Conservation (phyloP, 2,329 filamentous ascomycete genomes). For the Pseudogymnoascus sp. region DNA sequence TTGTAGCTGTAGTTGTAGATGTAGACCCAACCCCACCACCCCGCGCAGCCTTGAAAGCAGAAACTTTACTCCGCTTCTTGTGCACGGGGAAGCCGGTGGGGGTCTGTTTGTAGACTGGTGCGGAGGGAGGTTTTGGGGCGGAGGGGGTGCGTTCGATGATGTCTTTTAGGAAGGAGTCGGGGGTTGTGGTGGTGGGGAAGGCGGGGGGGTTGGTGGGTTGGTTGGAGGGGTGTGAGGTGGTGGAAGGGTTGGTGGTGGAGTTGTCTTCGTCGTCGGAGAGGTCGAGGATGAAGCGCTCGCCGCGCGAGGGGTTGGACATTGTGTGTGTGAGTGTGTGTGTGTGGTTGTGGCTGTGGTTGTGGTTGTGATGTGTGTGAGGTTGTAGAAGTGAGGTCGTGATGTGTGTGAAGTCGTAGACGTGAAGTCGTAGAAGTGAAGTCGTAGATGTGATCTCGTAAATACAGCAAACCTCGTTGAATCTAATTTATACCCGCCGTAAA, state of each 20-base stretch:
- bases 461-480: no score
- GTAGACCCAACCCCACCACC: not conserved
- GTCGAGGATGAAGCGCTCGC: slow-evolving; percentile 46
- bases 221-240: slow-evolving; percentile 17
- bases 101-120: slow-evolving; percentile 48
- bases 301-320: not conserved
- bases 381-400: not conserved
- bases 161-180: slow-evolving; percentile 51
- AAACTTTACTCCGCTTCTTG: slow-evolving; percentile 64
- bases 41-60: slow-evolving; percentile 67
- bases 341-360: no score
- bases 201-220: no score
- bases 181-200: not conserved
- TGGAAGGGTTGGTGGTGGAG: slow-evolving; percentile 28
- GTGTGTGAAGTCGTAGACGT: not conserved
- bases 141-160: slow-evolving; percentile 65
- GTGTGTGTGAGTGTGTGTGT: not conserved
- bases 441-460: no score
- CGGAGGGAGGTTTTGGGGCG: slow-evolving; percentile 51
- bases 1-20: slow-evolving; percentile 13
- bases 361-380: no score
- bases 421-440: no score
- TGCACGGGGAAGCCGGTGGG: slow-evolving; percentile 79
- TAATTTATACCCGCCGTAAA: no score
- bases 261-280: slow-evolving; percentile 45